A percentile compares a stretch with the other conserved stretches of the same genome.
Conservation (phyloP, 164 flowering plant species). For the Dillenia suffruticosa region DNA sequence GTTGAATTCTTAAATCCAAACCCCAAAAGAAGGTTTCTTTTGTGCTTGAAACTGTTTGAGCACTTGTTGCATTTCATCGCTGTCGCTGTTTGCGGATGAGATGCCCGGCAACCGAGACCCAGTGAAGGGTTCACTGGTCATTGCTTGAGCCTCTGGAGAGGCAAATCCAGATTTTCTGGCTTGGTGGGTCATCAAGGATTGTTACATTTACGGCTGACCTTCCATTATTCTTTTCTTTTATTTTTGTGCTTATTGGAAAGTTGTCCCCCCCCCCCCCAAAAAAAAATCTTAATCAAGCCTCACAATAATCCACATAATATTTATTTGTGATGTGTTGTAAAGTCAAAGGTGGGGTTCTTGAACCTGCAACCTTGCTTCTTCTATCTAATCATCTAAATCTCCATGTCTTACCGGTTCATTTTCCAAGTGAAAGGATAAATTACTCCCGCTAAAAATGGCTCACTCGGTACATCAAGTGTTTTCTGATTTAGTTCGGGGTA, state of each 20-base stretch:
- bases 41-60: constrained; percentile 4
- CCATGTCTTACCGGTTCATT: no score
- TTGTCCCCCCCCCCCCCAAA: no score
- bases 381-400: no score
- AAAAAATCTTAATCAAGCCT: no score
- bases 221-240: background rate
- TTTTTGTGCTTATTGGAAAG: background rate
- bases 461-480: no score
- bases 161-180: constrained; percentile 15
- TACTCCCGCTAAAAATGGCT: no score
- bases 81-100: constrained; percentile 14
- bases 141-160: constrained; percentile 3
- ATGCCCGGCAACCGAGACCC: constrained; percentile 25
- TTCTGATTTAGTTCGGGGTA: no score
- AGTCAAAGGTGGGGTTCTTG: no score
- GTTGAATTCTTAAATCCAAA: background rate
- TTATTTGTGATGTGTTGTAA: no score
- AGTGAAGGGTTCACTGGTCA: constrained; percentile 2
- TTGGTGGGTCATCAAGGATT: constrained; percentile 20
- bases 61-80: constrained; percentile 6
- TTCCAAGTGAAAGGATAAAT: no score
- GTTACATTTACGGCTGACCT: constrained; percentile 13
- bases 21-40: constrained; percentile 2
- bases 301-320: no score
- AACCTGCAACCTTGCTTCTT: no score